Conservation (phyloP, 176 grass and related monocot genomes). For the Lolium multiflorum region DNA sequence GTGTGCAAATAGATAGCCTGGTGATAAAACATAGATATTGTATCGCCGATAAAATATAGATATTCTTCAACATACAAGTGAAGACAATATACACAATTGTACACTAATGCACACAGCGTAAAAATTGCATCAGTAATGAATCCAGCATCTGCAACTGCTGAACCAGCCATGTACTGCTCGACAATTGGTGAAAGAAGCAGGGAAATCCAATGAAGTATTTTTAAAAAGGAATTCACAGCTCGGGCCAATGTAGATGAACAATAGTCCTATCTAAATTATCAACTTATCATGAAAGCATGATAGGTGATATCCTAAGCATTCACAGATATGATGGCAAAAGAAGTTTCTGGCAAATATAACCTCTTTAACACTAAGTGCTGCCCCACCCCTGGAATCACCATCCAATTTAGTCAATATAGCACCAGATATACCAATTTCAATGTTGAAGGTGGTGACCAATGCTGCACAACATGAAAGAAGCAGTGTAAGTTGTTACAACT, state of each 20-base stretch:
- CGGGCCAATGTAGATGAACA: neutral
- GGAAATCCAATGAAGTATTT: neutral
- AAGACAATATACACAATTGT: neutral
- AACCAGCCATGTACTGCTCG: neutral
- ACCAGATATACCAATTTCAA: conserved; percentile 96
- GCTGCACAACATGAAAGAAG: conserved; percentile 57
- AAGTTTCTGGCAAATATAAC: conserved; percentile 42
- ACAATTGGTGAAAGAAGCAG: conserved; percentile 18
- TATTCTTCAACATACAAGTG: neutral
- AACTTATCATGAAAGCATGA: neutral
- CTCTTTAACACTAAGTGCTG: conserved; percentile 98
- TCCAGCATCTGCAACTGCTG: neutral
- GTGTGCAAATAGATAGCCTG: neutral
- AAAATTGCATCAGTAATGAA: conserved; percentile 2
- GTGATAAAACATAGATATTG: neutral
- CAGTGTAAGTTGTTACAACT: conserved; percentile 9
- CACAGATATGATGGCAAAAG: conserved; percentile 25
- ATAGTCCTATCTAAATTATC: neutral
- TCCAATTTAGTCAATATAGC: conserved; percentile 98
- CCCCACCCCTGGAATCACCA: conserved; percentile 98
- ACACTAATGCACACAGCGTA: neutral
- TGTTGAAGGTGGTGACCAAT: conserved; percentile 96
- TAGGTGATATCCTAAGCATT: neutral
- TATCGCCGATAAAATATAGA: neutral
- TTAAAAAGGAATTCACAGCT: neutral